Base-by-base conservation (phyloP, 306 rosid genomes). In the Biancaea sappan region DNA sequence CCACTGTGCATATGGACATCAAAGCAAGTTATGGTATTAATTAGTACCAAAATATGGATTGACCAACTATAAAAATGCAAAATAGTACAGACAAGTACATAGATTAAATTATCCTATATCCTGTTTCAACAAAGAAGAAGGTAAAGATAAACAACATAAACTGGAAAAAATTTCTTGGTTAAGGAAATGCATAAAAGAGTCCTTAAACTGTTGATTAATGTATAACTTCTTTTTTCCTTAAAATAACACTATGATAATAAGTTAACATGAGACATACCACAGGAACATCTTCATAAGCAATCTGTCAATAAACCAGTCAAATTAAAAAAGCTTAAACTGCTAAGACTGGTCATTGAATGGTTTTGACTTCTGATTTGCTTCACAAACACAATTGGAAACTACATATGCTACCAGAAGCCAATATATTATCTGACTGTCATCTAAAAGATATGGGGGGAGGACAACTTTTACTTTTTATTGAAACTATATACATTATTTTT, bases 1-100 rank as follows among this genome's bases (percentile, higher is more conserved):
- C 99, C 99, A 12, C 99, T 95, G 87, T 48, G 72, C 5, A 57
- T 15, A 84, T 66, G 18, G 56, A 81, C 71, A 76, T 59, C 66
- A 75, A 82, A 75, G 44, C 71, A 69, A 25, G 64, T 46, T 68
- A 24, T 22, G 13, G n/a, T 43, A 73, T 57, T 24, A 37, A 47
- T 63, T 38, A 66, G 41, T 41, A 75, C 16, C 51, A 34, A 59
- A 60, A 64, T 44, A 63, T 26, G 69, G 18, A 37, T 77, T 18
- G 71, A 66, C 12, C 52, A 60, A 66, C 21, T 79, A 69, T 51
- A 1, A 3, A 52, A 73, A 69, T 26, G 12, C 29, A n/a, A n/a
- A 29, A 24, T 25, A 22, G 44, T 81, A 24, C 28, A 58, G 35
- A 43, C 12, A 59, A 34, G 24, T 56, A 34, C 57, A 47, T 2